Evolutionary conservation across 352 stramenopile species (phyloP).

Genomic region (Bremia lactucae): DNA sequence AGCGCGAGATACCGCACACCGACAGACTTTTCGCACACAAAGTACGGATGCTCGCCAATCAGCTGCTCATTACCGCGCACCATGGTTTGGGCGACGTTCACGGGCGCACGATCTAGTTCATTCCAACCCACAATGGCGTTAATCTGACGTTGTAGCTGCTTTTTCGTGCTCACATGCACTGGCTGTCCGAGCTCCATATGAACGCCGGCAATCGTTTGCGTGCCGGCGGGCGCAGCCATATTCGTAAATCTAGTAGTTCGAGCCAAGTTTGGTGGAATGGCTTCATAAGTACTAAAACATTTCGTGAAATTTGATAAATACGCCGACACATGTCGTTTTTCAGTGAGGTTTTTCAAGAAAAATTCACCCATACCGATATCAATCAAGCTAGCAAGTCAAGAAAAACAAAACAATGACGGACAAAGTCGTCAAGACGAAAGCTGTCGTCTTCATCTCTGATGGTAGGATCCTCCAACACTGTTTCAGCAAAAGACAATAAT

Average conservation of each 20-base stretch:
- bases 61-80: constrained; percentile 63
- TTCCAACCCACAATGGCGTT: constrained; percentile 76
- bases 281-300: too few species aligned
- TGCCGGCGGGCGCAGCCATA: constrained; percentile 4
- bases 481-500: background rate
- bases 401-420: constrained; percentile 7
- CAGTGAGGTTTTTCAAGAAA: too few species aligned
- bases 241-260: too few species aligned
- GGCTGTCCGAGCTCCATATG: constrained; percentile 54
- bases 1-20: constrained; percentile 69
- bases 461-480: constrained; percentile 25
- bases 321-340: too few species aligned
- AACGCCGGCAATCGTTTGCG: constrained; percentile 34
- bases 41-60: constrained; percentile 73
- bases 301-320: too few species aligned
- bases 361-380: too few species aligned
- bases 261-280: too few species aligned
- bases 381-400: background rate
- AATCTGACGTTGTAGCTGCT: constrained; percentile 73
- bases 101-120: constrained; percentile 59
- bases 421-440: constrained; percentile 16
- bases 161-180: constrained; percentile 61
- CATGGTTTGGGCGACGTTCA: constrained; percentile 63
- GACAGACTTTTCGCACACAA: constrained; percentile 74
- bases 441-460: constrained; percentile 40